Conservation (phyloP, 345 rosid species). For the Eucalyptus tenuipes region DNA sequence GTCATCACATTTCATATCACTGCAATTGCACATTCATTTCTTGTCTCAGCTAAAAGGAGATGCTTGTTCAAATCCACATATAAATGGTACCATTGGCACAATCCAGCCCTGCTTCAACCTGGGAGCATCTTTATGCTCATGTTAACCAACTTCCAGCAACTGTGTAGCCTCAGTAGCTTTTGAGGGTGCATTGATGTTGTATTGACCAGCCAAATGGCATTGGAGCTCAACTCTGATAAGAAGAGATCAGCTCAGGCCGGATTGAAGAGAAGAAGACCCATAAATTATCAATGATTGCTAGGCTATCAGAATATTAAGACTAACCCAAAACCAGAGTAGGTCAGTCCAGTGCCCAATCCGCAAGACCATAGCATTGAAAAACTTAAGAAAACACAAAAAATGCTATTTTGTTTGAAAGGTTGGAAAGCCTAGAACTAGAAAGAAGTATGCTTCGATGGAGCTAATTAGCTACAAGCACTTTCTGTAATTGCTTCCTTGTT, state of each 20-base stretch:
- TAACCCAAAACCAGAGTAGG: not conserved
- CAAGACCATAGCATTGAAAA: not conserved
- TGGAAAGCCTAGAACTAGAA: not conserved
- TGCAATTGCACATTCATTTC: not conserved
- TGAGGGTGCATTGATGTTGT: not conserved
- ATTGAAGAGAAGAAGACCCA: not conserved
- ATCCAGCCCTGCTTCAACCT: not conserved
- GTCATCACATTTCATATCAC: not conserved
- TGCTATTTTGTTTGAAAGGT: not conserved
- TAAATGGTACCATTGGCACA: not conserved
- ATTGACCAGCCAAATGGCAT: not conserved
- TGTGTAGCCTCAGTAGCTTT: not conserved
- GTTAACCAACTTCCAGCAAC: not conserved
- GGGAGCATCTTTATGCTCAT: not conserved
- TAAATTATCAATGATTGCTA: not conserved
- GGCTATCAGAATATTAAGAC: not conserved
- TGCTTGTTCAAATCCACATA: not conserved
- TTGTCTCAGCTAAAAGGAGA: not conserved
- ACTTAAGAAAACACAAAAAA: not conserved
- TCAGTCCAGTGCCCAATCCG: not conserved
- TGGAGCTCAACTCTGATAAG: not conserved
- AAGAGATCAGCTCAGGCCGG: not conserved
- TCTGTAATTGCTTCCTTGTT: not conserved
- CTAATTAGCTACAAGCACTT: not conserved
- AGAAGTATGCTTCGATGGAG: not conserved